These are phyloP conservation scores for Baorangia bicolor DNA, from an alignment of 768 basidiomycete species.

Conservation along the genomic window DNA sequence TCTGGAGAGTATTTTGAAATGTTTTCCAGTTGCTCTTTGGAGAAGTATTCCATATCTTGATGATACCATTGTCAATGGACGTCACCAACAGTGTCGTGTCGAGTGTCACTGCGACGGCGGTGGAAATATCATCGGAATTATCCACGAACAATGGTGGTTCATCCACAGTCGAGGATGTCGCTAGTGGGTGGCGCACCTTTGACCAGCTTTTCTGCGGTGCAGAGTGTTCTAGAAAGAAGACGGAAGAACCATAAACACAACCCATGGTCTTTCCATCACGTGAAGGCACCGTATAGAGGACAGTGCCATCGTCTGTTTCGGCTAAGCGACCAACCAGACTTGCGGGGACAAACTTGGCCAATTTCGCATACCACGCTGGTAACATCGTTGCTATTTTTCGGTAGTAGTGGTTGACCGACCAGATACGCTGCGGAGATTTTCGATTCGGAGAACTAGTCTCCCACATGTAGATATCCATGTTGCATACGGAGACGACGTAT, in stretches of 20 bases:
- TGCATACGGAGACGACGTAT: constrained; percentile 14
- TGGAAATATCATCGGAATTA: neutral
- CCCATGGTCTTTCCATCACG: constrained; percentile 6
- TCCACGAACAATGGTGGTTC: constrained; percentile 5
- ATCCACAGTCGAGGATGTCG: neutral
- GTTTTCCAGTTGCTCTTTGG: constrained; percentile 6
- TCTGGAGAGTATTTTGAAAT: neutral
- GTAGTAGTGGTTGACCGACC: constrained; percentile 12
- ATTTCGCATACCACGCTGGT: constrained; percentile 18
- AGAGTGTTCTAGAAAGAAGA: constrained; percentile 1
- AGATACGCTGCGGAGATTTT: constrained; percentile 12
- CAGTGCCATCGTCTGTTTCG: constrained; percentile 8
- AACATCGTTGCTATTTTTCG: constrained; percentile 3
- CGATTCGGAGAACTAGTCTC: neutral
- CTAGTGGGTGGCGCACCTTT: constrained; percentile 6
- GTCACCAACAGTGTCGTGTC: constrained; percentile 12
- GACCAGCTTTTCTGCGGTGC: neutral
- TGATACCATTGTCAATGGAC: neutral
- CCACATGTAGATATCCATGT: constrained; percentile 16
- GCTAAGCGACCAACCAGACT: constrained; percentile 1
- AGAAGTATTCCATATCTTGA: constrained; percentile 15
- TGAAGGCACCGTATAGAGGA: constrained; percentile 6
- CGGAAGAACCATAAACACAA: neutral
- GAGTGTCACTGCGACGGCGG: constrained; percentile 7
- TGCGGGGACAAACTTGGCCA: constrained; percentile 4